A percentile compares a stretch with the other conserved stretches of the same genome.
These are phyloP conservation scores for Cyberlindnera saturnus DNA, from an alignment of 805 yeast species.

Conservation along the genomic window DNA sequence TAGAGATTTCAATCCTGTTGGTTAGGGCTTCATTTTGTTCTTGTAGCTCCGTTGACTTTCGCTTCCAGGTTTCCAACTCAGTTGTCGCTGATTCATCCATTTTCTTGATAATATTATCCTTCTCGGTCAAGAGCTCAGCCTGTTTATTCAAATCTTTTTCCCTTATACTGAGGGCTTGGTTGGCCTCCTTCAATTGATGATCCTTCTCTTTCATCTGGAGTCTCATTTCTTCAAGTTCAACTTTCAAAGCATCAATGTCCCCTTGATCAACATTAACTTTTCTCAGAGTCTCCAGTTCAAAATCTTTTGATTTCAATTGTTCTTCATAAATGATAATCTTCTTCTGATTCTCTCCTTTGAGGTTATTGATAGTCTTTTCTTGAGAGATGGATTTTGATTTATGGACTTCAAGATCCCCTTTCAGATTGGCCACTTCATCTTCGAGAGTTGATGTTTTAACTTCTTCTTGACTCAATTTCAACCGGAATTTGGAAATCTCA, in stretches of 20 bases:
- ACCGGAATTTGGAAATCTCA: constrained; percentile 2
- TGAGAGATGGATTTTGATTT: constrained; percentile 1
- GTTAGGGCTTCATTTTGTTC: neutral
- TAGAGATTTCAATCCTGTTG: constrained; percentile 6
- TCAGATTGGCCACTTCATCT: constrained; percentile 2
- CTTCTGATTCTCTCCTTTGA: constrained; percentile 2
- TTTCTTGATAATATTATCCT: neutral
- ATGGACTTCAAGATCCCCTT: constrained; percentile 5
- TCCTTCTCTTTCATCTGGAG: neutral
- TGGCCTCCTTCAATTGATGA: neutral
- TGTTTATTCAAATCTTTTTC: neutral
- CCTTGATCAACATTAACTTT: constrained; percentile 1
- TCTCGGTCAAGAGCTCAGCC: neutral
- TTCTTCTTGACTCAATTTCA: constrained; percentile 19
- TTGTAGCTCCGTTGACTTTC: constrained; percentile 1
- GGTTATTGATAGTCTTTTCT: constrained; percentile 1
- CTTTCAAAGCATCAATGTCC: constrained; percentile 1
- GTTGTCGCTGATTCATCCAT: neutral
- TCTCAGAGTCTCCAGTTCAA: constrained; percentile 2
- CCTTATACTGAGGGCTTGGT: neutral
- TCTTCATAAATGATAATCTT: constrained; percentile 1
- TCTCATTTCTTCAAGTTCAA: neutral
- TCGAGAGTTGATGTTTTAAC: constrained; percentile 8
- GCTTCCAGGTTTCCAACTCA: neutral
- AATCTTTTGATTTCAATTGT: constrained; percentile 1